These are phyloP conservation scores for Paramicrosporidium saccamoebae DNA, from an alignment of 371 early-diverging fungal genomes.

Conservation along the genomic window DNA sequence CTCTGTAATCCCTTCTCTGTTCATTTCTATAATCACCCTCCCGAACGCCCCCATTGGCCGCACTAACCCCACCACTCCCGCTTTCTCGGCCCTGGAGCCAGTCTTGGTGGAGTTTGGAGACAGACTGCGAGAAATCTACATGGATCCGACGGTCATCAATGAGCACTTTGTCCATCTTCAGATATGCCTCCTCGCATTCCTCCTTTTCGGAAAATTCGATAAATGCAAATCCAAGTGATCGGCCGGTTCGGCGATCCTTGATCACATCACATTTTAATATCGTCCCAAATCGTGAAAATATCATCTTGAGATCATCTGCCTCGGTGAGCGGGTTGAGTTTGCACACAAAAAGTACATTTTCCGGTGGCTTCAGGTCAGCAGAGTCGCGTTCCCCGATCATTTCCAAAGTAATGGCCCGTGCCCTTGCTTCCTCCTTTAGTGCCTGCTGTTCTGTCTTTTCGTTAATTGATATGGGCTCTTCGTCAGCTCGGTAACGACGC, in stretches of 20 bases:
- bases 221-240: slow-evolving; percentile 71
- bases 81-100: slow-evolving; percentile 17
- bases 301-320: slow-evolving; percentile 63
- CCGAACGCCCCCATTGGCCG: slow-evolving; percentile 4
- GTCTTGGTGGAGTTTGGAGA: slow-evolving; percentile 37
- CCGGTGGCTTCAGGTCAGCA: slow-evolving; percentile 84
- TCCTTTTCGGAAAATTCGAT: slow-evolving; percentile 67
- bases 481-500: slow-evolving; percentile 18
- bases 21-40: slow-evolving; percentile 10
- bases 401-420: slow-evolving; percentile 68
- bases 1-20: slow-evolving; percentile 6
- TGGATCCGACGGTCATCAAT: slow-evolving; percentile 87
- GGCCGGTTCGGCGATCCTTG: slow-evolving; percentile 43
- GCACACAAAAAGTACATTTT: slow-evolving; percentile 83
- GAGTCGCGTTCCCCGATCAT: slow-evolving; percentile 91
- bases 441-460: slow-evolving; percentile 14
- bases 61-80: slow-evolving; percentile 11
- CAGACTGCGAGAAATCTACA: slow-evolving; percentile 90
- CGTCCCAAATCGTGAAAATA: slow-evolving; percentile 69
- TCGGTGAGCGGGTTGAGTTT: slow-evolving; percentile 69
- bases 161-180: slow-evolving; percentile 41
- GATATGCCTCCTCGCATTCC: slow-evolving; percentile 41
- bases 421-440: slow-evolving; percentile 38
- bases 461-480: slow-evolving; percentile 9
- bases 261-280: slow-evolving; percentile 69